Base-by-base conservation (phyloP, 139 green algal genomes). In the Micractinium conductrix region DNA sequence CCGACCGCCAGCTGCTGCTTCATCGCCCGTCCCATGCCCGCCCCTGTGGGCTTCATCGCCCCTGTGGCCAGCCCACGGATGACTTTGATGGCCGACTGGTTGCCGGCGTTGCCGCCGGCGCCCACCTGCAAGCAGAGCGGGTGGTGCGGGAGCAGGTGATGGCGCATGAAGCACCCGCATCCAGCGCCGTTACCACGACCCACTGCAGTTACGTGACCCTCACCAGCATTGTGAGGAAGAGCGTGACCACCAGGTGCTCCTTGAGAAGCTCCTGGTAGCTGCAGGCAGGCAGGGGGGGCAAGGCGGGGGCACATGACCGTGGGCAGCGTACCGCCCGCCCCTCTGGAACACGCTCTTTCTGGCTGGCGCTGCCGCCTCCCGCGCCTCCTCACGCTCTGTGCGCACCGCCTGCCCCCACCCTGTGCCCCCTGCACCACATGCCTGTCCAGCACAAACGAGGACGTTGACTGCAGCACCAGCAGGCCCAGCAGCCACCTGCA, bases 161-260 rank as follows among this genome's bases (percentile, higher is more conserved):
- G n/a, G n/a, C n/a, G n/a, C n/a, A n/a, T n/a, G n/a, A n/a, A n/a
- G n/a, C n/a, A n/a, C n/a, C n/a, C n/a, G n/a, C n/a, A n/a, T n/a
- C n/a, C n/a, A n/a, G n/a, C n/a, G n/a, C n/a, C n/a, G n/a, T n/a
- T n/a, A n/a, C n/a, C n/a, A n/a, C n/a, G n/a, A n/a, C n/a, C n/a
- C n/a, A n/a, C n/a, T n/a, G n/a, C n/a, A n/a, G n/a, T n/a, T n/a
- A n/a, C n/a, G n/a, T n/a, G n/a, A n/a, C 90, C 5, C 94, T 88
- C 42, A 97, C 95, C 43, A 98, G 92, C 95, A 98, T 98, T 35
- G 96, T 98, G 22, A 98, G 89, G 78, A 98, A 98, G 22, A 99
- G 87, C 1, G 95, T 98, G 24, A 99, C 92, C 35, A 98, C 94
- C 38, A 98, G 72, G 87, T 98, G 94, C 1, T 97, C 91, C 35